phyloP scores from a whole-genome alignment of 106 monocot genomes.

The Vanilla planifolia region DNA sequence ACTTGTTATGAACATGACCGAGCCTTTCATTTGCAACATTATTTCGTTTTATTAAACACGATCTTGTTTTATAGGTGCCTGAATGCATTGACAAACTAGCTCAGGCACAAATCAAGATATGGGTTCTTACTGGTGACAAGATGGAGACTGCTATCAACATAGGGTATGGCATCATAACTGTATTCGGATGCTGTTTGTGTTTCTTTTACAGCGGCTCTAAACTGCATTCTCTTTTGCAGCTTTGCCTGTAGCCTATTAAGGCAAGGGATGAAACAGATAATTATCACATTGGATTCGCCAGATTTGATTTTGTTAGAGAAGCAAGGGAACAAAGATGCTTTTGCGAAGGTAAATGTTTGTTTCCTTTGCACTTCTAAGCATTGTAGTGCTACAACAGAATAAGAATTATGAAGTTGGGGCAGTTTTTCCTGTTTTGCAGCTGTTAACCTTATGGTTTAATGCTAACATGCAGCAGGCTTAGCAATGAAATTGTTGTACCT shows the following conservation, averaged over 20 bases:
- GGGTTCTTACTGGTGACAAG: constrained; percentile 97
- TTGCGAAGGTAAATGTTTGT: constrained; percentile 46
- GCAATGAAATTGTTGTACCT: no score
- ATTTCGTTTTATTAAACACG: neutral
- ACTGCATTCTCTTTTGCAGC: constrained; percentile 27
- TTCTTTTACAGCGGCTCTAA: neutral
- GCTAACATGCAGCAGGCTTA: no score
- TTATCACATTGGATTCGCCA: constrained; percentile 66
- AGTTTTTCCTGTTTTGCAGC: no score
- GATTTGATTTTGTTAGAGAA: constrained; percentile 78
- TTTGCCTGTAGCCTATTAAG: constrained; percentile 89
- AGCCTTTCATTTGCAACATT: neutral
- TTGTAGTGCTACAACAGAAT: no score
- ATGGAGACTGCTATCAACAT: constrained; percentile 99
- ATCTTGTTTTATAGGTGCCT: constrained; percentile 49
- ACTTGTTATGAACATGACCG: neutral
- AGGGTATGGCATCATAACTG: constrained; percentile 38
- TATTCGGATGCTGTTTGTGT: neutral
- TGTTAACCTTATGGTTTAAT: no score
- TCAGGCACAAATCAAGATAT: constrained; percentile 94
- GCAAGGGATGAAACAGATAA: constrained; percentile 93
- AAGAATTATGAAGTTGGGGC: no score
- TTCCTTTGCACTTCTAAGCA: neutral
- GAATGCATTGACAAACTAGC: constrained; percentile 97
- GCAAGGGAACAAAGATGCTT: constrained; percentile 58